Conservation (phyloP, 805 yeast genomes). For the Lachancea quebecensis region DNA sequence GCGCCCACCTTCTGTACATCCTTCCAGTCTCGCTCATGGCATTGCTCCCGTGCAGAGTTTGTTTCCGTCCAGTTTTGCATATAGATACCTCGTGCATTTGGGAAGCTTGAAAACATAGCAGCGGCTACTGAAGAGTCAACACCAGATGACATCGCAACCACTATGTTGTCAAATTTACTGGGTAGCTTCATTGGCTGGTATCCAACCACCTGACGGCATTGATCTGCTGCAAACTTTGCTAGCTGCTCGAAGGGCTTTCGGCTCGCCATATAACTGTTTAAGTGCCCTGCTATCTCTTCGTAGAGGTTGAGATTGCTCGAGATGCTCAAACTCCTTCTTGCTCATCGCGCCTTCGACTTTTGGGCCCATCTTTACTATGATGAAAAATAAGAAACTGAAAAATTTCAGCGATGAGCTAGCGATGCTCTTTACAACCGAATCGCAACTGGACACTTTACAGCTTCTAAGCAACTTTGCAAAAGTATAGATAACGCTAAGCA, state of each 20-base stretch:
- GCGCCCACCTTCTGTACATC: constrained; percentile 64
- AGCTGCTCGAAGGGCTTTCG: background rate
- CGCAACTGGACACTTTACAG: too few species aligned
- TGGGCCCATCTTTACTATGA: background rate
- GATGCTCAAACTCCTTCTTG: background rate
- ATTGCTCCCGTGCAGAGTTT: constrained; percentile 36
- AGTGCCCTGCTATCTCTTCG: background rate
- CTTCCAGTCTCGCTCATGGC: constrained; percentile 85
- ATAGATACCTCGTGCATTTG: constrained; percentile 71
- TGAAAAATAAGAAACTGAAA: constrained; percentile 2
- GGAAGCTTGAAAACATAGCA: constrained; percentile 50
- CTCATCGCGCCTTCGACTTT: background rate
- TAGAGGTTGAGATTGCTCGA: too few species aligned
- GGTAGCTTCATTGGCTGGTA: constrained; percentile 34
- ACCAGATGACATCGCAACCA: constrained; percentile 93
- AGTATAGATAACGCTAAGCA: background rate
- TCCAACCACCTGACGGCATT: constrained; percentile 11
- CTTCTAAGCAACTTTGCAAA: too few species aligned
- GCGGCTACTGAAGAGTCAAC: constrained; percentile 94
- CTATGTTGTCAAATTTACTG: constrained; percentile 46
- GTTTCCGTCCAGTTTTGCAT: constrained; percentile 85
- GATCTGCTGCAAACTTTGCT: background rate
- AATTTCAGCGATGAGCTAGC: constrained; percentile 9
- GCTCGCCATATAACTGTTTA: background rate
- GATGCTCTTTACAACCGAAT: background rate